Conservation (phyloP, 352 stramenopile genomes). For the Nothophytophthora sp. region DNA sequence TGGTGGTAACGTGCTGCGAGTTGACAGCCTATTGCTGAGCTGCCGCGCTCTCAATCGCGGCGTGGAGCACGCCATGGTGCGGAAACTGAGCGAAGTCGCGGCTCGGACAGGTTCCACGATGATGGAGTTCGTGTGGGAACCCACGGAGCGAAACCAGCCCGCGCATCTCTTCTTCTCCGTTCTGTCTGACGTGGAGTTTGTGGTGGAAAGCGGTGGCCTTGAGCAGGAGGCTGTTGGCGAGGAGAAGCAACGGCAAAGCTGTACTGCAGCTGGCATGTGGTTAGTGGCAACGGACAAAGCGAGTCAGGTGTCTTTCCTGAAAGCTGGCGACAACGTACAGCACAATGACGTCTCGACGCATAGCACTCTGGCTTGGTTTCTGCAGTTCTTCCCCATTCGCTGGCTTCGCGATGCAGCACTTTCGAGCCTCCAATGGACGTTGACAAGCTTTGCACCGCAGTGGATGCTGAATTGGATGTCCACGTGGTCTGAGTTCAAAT, state of each 20-base stretch:
- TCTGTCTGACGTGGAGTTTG: slow-evolving; percentile 23
- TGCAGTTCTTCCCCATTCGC: neutral
- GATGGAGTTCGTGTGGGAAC: slow-evolving; percentile 55
- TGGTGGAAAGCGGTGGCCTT: neutral
- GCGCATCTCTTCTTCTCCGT: slow-evolving; percentile 54
- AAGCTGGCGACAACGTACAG: slow-evolving; percentile 9
- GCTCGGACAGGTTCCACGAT: neutral
- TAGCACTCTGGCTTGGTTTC: slow-evolving; percentile 2
- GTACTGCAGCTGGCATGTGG: slow-evolving; percentile 16
- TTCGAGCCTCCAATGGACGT: slow-evolving; percentile 10
- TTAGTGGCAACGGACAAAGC: slow-evolving; percentile 20
- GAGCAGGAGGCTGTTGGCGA: neutral
- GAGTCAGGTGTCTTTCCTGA: slow-evolving; percentile 29
- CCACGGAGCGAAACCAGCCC: slow-evolving; percentile 66
- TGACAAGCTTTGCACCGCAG: slow-evolving; percentile 15
- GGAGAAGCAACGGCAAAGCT: slow-evolving; percentile 7
- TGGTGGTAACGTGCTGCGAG: slow-evolving; percentile 13
- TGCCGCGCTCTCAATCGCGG: slow-evolving; percentile 71
- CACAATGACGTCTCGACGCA: neutral
- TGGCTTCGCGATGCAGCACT: slow-evolving; percentile 11
- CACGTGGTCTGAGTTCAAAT: no score
- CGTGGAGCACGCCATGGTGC: slow-evolving; percentile 69
- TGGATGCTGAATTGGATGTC: slow-evolving; percentile 8
- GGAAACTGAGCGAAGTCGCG: slow-evolving; percentile 44
- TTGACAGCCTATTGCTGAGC: slow-evolving; percentile 73